Percentiles rank a stretch among this genome's conserved stretches.
Evolutionary conservation across 2,329 filamentous ascomycete species (phyloP).

Genomic region (Cercospora sp.): DNA sequence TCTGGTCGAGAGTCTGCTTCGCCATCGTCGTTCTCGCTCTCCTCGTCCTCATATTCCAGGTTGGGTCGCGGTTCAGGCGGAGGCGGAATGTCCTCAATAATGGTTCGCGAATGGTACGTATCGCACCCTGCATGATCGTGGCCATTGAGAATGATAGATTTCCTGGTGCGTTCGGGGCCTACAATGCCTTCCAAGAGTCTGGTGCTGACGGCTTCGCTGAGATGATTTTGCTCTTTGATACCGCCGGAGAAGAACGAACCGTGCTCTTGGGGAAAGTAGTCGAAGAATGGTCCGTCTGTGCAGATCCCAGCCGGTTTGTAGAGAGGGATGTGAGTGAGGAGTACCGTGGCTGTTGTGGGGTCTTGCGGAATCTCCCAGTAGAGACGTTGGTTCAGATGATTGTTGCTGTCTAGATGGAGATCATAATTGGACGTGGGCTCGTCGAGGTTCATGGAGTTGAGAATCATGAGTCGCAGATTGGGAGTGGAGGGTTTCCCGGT

Average conservation of each 20-base stretch:
- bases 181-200: conserved; percentile 81
- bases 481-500: conserved; percentile 44
- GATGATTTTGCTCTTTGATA: conserved; percentile 86
- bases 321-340: conserved; percentile 89
- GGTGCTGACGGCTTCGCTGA: conserved; percentile 68
- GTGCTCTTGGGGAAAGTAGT: conserved; percentile 61
- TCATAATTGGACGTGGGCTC: conserved; percentile 67
- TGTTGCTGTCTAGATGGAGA: conserved; percentile 74
- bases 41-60: not conserved
- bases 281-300: conserved; percentile 79
- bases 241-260: conserved; percentile 60
- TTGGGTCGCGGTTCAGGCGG: not conserved
- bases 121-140: conserved; percentile 97
- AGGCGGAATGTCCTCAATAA: not conserved
- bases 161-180: conserved; percentile 69
- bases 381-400: conserved; percentile 51
- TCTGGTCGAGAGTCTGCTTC: not conserved
- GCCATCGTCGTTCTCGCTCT: not conserved
- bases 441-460: conserved; percentile 95
- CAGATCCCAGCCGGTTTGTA: conserved; percentile 82
- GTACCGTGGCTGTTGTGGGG: conserved; percentile 66
- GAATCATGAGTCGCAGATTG: conserved; percentile 75
- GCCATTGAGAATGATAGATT: conserved; percentile 81
- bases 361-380: conserved; percentile 16
- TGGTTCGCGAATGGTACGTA: conserved; percentile 61